Evolutionary conservation across 2,329 filamentous ascomycete genomes (phyloP), one percentile per base, ranked within the genome.

Genomic region (Pyrenochaeta sp.): DNA sequence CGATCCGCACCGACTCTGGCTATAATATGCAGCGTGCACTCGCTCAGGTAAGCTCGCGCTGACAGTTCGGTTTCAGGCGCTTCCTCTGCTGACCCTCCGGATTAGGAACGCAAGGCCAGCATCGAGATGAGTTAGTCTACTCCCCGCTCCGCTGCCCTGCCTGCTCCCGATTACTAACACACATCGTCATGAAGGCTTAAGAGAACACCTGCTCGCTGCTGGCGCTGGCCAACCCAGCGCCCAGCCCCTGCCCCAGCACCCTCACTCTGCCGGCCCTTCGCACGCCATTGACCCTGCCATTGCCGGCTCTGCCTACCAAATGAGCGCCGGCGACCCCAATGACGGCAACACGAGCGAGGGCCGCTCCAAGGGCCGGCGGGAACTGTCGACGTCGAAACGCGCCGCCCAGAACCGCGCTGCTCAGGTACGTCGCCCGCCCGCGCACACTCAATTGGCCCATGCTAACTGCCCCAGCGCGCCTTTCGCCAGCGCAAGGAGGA

Each of bases 401-500:
- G 94, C 94, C 19, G 94, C 94, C 7, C 94, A 99, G 70, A 99
- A 99, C 68, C 82, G 94, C 69, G 94, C 93, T 60, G 94, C 94
- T 40, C 94, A 99, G 85, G 94, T 96, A 81, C 8, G 50, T 43
- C 6, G 26, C 18, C 15, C 17, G 18, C 27, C 29, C 30, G 22
- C 11, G 7, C 10, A n/a, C 45, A 10, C 32, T 7, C 11, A 3
- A 7, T 30, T 31, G 20, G 41, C 38, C 48, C 43, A 56, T 56
- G 55, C 61, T 68, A 45, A 67, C 54, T 3, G 10, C 13, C 7
- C 15, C 55, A 99, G 93, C 85, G 94, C 69, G 94, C 94, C 28
- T 99, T 99, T 74, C 89, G 94, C 28, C 92, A 97, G 75, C 88
- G 94, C 52, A 99, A 99, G 71, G 94, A 99, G 74, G 89, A 90